Base-by-base conservation (phyloP, 2,329 filamentous ascomycete species). In the Fusarium lateritium region DNA sequence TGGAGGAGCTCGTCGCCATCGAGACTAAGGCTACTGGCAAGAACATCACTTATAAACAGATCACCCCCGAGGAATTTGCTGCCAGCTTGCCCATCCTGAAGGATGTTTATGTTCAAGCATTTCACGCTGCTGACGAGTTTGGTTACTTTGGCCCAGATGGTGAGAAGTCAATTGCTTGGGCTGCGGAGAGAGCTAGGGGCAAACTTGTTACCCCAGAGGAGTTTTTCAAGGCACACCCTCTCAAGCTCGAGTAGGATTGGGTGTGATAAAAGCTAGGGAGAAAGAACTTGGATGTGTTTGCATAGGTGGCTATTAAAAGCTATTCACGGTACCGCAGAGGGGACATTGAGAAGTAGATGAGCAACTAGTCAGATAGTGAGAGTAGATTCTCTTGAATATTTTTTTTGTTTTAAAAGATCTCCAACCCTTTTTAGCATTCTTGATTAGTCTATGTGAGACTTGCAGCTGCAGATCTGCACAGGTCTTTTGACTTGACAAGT, bases 21-120 rank as follows among this genome's bases (percentile, higher is more conserved):
- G 76, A 86, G 43, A 75, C 72, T 5, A 76, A 77, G 51, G 78
- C 80, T 4, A 80, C 79, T 1, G 82, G 83, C 0, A 80, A 83
- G 67, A 71, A 60, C 2, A 71, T 78, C 14, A 45, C 54, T 4
- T 74, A 65, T 46, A 70, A 72, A 45, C 61, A 75, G 33, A 52
- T 73, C 2, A 43, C 71, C 2, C 13, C 50, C 1, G 68, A 75
- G 10, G 68, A 72, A 2, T 75, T 76, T 39, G 38, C 28, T 7
- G 56, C 64, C 21, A 42, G 11, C 4, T 8, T 75, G 10, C 62
- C 72, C 1, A 36, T 65, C 2, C 39, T 49, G 13, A 34, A 55
- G 9, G 66, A 74, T 3, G 42, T 69, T 2, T 73, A 59, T 10
- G 26, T 43, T 1, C 49, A 72, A 3, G 62, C 19, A 1, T 56